A percentile compares a stretch with the other conserved stretches of the same genome.
These are phyloP conservation scores for Cicer chorassanicum DNA, from an alignment of 306 rosid genomes.

Conservation along the genomic window DNA sequence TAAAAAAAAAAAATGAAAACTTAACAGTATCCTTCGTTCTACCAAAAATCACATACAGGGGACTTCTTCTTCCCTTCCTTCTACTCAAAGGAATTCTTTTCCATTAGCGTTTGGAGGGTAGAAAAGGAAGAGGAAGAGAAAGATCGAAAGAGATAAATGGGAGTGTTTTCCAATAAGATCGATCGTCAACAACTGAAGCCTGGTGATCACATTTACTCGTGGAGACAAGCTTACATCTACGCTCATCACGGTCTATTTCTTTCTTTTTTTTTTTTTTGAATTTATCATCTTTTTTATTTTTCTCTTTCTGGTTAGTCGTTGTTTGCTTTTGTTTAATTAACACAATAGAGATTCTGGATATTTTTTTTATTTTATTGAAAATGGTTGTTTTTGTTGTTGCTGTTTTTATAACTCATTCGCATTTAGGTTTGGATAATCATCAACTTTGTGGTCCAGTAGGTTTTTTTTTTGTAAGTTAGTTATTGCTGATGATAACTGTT, in stretches of 20 bases:
- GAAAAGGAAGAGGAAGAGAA: neutral
- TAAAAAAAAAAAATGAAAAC: neutral
- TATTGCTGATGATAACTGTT: conserved; percentile 1
- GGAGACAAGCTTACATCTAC: conserved; percentile 76
- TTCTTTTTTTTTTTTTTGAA: neutral
- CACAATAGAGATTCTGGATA: neutral
- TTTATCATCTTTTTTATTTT: neutral
- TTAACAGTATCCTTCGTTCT: neutral
- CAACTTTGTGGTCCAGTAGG: neutral
- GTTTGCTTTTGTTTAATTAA: neutral
- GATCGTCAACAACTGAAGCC: conserved; percentile 62
- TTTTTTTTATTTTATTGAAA: neutral
- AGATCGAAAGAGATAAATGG: conserved; percentile 50
- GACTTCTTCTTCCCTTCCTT: neutral
- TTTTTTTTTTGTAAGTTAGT: too few relatives aligned
- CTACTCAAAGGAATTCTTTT: conserved; percentile 9
- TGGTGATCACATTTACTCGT: conserved; percentile 88
- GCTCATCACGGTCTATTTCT: conserved; percentile 79
- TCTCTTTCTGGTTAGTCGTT: conserved; percentile 27
- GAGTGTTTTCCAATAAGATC: conserved; percentile 74
- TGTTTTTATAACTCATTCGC: neutral
- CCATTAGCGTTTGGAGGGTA: neutral
- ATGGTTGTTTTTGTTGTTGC: neutral
- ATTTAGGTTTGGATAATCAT: too few relatives aligned
- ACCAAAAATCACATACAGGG: neutral